These are phyloP conservation scores for Geranomyces variabilis DNA, from an alignment of 192 early-diverging fungal genomes.

Conservation along the genomic window DNA sequence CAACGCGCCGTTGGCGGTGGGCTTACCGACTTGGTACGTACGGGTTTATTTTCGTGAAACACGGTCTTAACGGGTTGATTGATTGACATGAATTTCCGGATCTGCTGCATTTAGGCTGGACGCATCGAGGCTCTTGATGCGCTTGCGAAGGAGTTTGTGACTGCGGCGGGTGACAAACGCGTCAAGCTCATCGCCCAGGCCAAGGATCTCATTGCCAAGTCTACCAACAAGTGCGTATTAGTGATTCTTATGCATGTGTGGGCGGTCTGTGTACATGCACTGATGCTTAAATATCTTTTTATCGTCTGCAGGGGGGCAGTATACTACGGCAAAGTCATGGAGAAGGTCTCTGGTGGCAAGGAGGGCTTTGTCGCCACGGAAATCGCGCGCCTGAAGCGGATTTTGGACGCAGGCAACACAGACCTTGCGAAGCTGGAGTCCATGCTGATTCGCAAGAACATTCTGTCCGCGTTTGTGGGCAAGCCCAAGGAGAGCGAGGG, in stretches of 20 bases:
- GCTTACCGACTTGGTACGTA: conserved; percentile 59
- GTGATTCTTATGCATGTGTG: no score
- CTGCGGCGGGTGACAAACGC: conserved; percentile 48
- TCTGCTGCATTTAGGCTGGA: conserved; percentile 58
- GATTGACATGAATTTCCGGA: no score
- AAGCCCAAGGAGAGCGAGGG: no score
- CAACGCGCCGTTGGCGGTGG: conserved; percentile 61
- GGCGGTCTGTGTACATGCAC: no score
- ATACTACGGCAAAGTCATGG: conserved; percentile 93
- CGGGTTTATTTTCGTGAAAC: conserved; percentile 31
- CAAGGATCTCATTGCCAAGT: conserved; percentile 31
- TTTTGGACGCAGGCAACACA: conserved; percentile 71
- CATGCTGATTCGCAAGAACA: conserved; percentile 86
- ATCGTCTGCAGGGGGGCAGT: conserved; percentile 57
- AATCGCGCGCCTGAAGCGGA: conserved; percentile 77
- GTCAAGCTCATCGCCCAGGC: conserved; percentile 48
- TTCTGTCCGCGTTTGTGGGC: conserved; percentile 58
- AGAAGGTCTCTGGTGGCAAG: conserved; percentile 72
- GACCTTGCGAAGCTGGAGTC: conserved; percentile 76
- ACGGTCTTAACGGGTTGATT: neutral
- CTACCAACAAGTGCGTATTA: neutral
- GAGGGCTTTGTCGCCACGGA: conserved; percentile 80
- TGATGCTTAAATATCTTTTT: no score
- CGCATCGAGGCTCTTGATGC: conserved; percentile 63
- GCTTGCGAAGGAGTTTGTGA: conserved; percentile 63